Conservation (phyloP, 352 stramenopile genomes). For the Phytopythium chamaehyphon region DNA sequence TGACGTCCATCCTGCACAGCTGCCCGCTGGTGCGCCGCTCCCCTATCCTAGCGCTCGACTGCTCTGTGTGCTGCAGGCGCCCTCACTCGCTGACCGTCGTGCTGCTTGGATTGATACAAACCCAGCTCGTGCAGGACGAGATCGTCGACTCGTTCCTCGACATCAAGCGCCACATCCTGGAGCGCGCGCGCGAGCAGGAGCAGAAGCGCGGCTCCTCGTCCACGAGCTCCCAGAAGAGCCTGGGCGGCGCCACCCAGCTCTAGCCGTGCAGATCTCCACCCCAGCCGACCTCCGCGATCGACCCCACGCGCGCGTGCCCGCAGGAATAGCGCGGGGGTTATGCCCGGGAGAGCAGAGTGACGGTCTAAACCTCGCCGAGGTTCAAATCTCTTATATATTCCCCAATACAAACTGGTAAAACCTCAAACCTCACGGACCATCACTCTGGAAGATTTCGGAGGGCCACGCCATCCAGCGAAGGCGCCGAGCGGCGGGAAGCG, state of each 20-base stretch:
- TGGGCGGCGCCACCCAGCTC: slow-evolving; percentile 10
- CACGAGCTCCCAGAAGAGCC: slow-evolving; percentile 14
- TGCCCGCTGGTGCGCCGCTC: slow-evolving; percentile 46
- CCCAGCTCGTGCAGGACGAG: slow-evolving; percentile 76
- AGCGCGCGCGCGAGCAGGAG: slow-evolving; percentile 52
- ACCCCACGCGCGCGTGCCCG: no score
- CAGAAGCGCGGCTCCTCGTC: slow-evolving; percentile 24
- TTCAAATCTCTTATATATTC: slow-evolving; percentile 12
- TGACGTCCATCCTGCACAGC: slow-evolving; percentile 81
- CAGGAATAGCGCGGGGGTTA: no score
- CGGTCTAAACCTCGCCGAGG: slow-evolving; percentile 7
- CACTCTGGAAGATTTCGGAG: slow-evolving; percentile 38
- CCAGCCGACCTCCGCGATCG: no score
- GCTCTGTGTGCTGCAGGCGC: no score
- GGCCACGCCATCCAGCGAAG: slow-evolving; percentile 25
- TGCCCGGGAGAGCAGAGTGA: background rate
- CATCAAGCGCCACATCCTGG: slow-evolving; percentile 81
- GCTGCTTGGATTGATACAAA: no score
- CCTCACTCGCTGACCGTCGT: no score
- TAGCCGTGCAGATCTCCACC: background rate
- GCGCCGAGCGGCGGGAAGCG: slow-evolving; percentile 9
- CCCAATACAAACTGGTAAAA: slow-evolving; percentile 6
- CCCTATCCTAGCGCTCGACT: slow-evolving; percentile 1
- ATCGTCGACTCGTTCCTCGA: slow-evolving; percentile 88
- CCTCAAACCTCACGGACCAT: slow-evolving; percentile 29